Conservation (phyloP, 805 yeast species). For the Lachancea sp. region DNA sequence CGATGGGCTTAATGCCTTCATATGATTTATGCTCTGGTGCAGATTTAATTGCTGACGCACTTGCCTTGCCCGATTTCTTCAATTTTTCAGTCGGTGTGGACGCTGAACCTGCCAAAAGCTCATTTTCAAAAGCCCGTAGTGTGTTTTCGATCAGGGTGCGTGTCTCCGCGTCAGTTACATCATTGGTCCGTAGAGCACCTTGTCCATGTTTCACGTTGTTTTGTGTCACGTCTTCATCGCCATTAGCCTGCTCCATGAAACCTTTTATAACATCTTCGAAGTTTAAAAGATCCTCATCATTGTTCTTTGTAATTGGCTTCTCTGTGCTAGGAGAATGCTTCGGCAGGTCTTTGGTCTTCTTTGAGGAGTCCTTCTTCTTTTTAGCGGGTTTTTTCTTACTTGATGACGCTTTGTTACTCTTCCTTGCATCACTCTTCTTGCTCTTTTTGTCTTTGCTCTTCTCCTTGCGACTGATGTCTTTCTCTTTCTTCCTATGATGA, state of each 20-base stretch:
- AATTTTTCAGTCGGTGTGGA: conserved; percentile 8
- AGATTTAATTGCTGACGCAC: conserved; percentile 7
- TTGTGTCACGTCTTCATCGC: conserved; percentile 2
- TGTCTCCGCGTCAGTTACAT: conserved; percentile 27
- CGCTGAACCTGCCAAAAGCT: conserved; percentile 17
- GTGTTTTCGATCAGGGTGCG: conserved; percentile 33
- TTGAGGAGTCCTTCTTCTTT: conserved; percentile 18
- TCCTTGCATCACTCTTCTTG: conserved; percentile 15
- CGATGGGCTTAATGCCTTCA: conserved; percentile 1
- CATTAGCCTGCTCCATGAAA: conserved; percentile 20
- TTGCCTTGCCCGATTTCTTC: conserved; percentile 4
- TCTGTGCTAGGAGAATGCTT: conserved; percentile 12
- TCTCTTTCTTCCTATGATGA: conserved; percentile 4
- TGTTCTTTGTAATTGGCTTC: conserved; percentile 5
- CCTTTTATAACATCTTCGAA: conserved; percentile 30
- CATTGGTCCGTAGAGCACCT: neutral
- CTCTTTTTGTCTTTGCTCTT: conserved; percentile 10
- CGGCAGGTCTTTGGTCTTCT: conserved; percentile 16
- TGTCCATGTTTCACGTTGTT: neutral
- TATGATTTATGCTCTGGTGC: conserved; percentile 1
- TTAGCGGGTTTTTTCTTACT: conserved; percentile 15
- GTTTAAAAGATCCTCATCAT: conserved; percentile 20
- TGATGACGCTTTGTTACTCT: conserved; percentile 3
- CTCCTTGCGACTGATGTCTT: conserved; percentile 4
- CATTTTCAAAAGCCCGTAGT: conserved; percentile 30